A percentile compares a stretch with the other conserved stretches of the same genome.
Conservation (phyloP, 176 grass and related monocot genomes). For the Oryza longistaminata region DNA sequence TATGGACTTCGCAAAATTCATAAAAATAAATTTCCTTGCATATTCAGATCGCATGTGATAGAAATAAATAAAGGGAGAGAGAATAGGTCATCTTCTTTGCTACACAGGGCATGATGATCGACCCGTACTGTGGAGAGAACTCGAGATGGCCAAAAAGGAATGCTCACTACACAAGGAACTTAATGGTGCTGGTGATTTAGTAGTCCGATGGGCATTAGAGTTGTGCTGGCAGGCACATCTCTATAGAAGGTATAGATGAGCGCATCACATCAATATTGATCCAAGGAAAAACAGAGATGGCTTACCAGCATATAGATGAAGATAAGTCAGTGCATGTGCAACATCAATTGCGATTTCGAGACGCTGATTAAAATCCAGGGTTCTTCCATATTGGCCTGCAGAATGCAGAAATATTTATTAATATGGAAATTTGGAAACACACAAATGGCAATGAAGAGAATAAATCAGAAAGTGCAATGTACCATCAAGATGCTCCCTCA, state of each 20-base stretch:
- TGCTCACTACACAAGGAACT: background rate
- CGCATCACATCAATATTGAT: background rate
- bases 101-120: too few relatives aligned
- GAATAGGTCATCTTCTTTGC: too few relatives aligned
- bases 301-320: slow-evolving; percentile 95
- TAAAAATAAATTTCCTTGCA: background rate
- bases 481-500: slow-evolving; percentile 97
- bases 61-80: too few relatives aligned
- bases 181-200: background rate
- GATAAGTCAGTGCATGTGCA: slow-evolving; percentile 95
- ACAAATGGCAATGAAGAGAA: slow-evolving; percentile 7
- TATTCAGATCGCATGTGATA: too few relatives aligned
- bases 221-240: background rate
- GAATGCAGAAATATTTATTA: slow-evolving; percentile 38
- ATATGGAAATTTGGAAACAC: background rate
- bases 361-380: slow-evolving; percentile 92
- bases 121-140: too few relatives aligned
- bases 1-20: background rate
- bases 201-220: background rate
- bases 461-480: slow-evolving; percentile 37
- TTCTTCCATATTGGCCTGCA: slow-evolving; percentile 75
- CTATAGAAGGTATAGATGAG: too few relatives aligned
- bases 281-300: background rate
- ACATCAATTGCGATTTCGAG: slow-evolving; percentile 97
- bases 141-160: too few relatives aligned